Conservation (phyloP, 768 basidiomycete species). For the Phaffia australis region DNA sequence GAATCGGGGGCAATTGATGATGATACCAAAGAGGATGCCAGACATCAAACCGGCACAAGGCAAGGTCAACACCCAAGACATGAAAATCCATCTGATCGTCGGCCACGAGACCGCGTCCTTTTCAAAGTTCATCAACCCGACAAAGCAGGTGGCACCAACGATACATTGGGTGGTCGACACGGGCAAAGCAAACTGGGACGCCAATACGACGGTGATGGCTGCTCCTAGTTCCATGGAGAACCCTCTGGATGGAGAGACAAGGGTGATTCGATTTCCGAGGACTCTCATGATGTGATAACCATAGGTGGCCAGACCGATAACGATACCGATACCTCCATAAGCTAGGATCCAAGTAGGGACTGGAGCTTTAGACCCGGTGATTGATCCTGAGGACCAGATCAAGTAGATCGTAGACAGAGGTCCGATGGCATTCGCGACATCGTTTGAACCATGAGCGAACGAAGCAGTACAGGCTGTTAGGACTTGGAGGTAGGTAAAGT, state of each 20-base stretch:
- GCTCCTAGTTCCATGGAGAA: constrained; percentile 44
- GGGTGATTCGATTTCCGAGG: constrained; percentile 41
- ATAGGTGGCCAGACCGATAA: constrained; percentile 36
- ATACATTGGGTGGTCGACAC: constrained; percentile 23
- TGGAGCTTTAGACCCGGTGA: constrained; percentile 32
- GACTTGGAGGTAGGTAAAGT: constrained; percentile 42
- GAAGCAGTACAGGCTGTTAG: constrained; percentile 42
- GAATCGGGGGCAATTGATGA: no score
- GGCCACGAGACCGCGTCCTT: no score
- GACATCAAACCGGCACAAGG: no score
- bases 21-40: no score
- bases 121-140: no score
- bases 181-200: constrained; percentile 39
- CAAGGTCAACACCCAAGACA: no score
- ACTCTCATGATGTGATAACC: constrained; percentile 41
- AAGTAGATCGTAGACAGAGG: constrained; percentile 39
- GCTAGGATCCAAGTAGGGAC: constrained; percentile 41
- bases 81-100: no score
- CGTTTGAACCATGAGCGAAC: constrained; percentile 44
- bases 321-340: constrained; percentile 33
- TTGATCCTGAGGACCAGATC: constrained; percentile 36
- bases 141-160: no score
- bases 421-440: constrained; percentile 38
- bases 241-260: constrained; percentile 42
- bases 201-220: constrained; percentile 42